These are phyloP conservation scores for Mycosphaerella sp. DNA, from an alignment of 2,329 filamentous ascomycete genomes.

Conservation along the genomic window DNA sequence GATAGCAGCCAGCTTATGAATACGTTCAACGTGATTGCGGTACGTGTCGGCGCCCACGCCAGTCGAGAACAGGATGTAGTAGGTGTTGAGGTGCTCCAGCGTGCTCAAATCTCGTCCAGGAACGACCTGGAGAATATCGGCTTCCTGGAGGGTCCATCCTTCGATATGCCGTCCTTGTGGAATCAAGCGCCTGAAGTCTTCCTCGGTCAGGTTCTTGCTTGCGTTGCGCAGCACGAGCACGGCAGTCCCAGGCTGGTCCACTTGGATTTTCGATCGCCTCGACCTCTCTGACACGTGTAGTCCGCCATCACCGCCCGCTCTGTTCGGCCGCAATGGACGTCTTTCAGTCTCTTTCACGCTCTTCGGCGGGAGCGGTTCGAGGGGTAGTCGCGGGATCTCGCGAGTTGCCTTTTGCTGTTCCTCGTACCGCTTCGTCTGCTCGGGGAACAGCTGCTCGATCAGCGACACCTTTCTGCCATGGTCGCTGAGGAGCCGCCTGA, in stretches of 20 bases:
- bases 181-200: slow-evolving; percentile 65
- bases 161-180: slow-evolving; percentile 59
- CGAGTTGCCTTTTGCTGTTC: slow-evolving; percentile 20
- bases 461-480: slow-evolving; percentile 32
- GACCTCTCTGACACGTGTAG: slow-evolving; percentile 18
- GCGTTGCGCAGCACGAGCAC: slow-evolving; percentile 55
- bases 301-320: neutral
- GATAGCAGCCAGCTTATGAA: slow-evolving; percentile 45
- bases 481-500: slow-evolving; percentile 2
- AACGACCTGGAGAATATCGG: slow-evolving; percentile 54
- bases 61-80: slow-evolving; percentile 63
- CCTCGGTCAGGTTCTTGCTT: slow-evolving; percentile 55
- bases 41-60: slow-evolving; percentile 56
- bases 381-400: slow-evolving; percentile 33
- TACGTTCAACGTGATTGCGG: slow-evolving; percentile 47
- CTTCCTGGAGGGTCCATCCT: slow-evolving; percentile 52
- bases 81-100: slow-evolving; percentile 57
- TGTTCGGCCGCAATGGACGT: neutral
- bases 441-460: slow-evolving; percentile 51
- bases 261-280: slow-evolving; percentile 1
- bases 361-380: slow-evolving; percentile 17
- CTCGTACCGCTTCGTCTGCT: slow-evolving; percentile 37
- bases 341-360: neutral
- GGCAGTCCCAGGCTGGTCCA: slow-evolving; percentile 30
- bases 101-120: slow-evolving; percentile 60